phyloP scores from a whole-genome alignment of 805 yeast genomes.

The Tetrapisispora pingtungensis region DNA sequence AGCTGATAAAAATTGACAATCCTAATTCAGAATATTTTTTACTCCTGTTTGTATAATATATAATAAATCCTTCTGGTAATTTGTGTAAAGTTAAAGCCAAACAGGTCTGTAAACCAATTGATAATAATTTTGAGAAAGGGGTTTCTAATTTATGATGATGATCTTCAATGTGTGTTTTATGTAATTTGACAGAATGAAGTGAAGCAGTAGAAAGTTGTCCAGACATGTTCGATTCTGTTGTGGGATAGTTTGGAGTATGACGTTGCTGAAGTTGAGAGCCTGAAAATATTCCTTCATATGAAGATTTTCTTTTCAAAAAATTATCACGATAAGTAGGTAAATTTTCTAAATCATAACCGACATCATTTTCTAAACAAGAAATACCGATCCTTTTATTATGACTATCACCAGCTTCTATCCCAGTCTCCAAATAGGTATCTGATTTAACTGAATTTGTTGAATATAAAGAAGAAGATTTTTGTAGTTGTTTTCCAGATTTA shows the following conservation, averaged over 20 bases:
- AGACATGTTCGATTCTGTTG: neutral
- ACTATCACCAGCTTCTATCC: neutral
- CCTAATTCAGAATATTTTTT: slow-evolving; percentile 43
- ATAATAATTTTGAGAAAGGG: slow-evolving; percentile 64
- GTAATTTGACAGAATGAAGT: slow-evolving; percentile 16
- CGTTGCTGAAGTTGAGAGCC: neutral
- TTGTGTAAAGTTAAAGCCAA: slow-evolving; percentile 83
- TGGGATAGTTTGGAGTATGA: slow-evolving; percentile 1
- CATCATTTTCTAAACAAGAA: slow-evolving; percentile 26
- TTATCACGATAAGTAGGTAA: slow-evolving; percentile 25
- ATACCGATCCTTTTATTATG: slow-evolving; percentile 3
- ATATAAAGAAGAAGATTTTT: neutral
- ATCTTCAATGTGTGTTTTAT: slow-evolving; percentile 25
- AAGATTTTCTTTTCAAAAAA: slow-evolving; percentile 10
- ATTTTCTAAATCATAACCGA: slow-evolving; percentile 30
- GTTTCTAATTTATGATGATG: slow-evolving; percentile 79
- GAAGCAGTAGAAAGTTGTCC: neutral
- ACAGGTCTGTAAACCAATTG: slow-evolving; percentile 86
- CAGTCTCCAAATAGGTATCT: neutral
- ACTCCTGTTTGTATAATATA: slow-evolving; percentile 51
- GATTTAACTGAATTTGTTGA: neutral
- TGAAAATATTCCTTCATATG: neutral
- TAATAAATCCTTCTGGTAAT: slow-evolving; percentile 89
- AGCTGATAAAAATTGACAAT: slow-evolving; percentile 67
- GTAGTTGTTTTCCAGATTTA: neutral